Evolutionary conservation across 1,139 yeast species (phyloP).

Genomic region (Taiozyma sp.): DNA sequence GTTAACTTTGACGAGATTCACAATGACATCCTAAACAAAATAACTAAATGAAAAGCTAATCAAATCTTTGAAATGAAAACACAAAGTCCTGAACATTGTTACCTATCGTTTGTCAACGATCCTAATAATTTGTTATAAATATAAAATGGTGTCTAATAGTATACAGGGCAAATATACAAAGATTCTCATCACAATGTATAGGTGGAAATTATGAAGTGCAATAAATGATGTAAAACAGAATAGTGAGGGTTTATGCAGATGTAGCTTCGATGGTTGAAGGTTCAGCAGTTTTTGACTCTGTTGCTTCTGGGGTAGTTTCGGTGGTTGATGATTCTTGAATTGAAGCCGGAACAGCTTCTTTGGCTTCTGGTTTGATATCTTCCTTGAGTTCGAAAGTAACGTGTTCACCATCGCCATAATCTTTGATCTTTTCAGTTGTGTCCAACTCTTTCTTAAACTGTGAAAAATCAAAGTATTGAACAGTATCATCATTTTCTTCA

Average conservation of each 20-base stretch:
- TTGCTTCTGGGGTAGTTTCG: not conserved
- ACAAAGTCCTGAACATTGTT: no score
- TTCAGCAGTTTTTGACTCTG: not conserved
- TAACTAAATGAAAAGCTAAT: not conserved
- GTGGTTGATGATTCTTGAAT: not conserved
- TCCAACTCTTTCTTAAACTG: slow-evolving; percentile 44
- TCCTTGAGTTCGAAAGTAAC: slow-evolving; percentile 25
- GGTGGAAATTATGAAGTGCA: not conserved
- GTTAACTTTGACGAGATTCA: slow-evolving; percentile 17
- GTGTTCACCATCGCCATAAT: slow-evolving; percentile 36
- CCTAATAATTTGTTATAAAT: not conserved
- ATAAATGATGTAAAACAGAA: not conserved
- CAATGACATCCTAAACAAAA: slow-evolving; percentile 10
- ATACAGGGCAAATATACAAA: slow-evolving; percentile 12
- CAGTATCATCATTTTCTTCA: slow-evolving; percentile 40
- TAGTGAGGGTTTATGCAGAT: not conserved
- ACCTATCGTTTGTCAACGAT: not conserved
- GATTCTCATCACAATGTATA: slow-evolving; percentile 20
- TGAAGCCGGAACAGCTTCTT: not conserved
- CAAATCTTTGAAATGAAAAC: no score
- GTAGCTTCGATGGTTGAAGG: not conserved
- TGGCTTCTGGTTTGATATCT: not conserved
- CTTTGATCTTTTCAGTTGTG: slow-evolving; percentile 35
- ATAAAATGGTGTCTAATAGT: not conserved
- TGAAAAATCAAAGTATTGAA: slow-evolving; percentile 62